These are phyloP conservation scores for Anthostomella pinea DNA, from an alignment of 2,329 filamentous ascomycete genomes.

Conservation along the genomic window DNA sequence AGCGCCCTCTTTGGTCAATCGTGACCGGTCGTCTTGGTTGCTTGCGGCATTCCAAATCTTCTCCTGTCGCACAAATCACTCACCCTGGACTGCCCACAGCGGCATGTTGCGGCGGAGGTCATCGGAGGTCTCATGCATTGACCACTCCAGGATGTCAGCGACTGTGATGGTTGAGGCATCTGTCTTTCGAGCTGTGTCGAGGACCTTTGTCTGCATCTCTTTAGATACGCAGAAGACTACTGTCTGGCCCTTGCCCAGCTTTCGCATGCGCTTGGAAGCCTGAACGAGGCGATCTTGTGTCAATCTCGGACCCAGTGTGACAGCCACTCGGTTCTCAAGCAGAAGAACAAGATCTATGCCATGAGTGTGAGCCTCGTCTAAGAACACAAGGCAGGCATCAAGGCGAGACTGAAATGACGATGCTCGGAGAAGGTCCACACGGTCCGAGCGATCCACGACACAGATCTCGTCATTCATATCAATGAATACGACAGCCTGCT, in stretches of 20 bases:
- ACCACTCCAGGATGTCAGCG: conserved; percentile 57
- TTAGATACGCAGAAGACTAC: too few species aligned
- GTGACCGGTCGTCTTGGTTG: background rate
- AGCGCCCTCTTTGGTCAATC: conserved; percentile 31
- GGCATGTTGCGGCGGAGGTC: conserved; percentile 49
- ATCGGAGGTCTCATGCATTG: conserved; percentile 53
- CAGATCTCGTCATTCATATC: conserved; percentile 41
- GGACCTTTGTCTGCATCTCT: too few species aligned
- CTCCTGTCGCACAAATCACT: conserved; percentile 44
- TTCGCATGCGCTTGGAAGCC: too few species aligned
- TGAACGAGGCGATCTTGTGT: conserved; percentile 62
- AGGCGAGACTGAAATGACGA: too few species aligned
- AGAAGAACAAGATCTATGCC: conserved; percentile 60
- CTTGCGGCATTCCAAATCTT: conserved; percentile 33
- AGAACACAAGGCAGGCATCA: conserved; percentile 50
- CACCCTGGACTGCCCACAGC: conserved; percentile 61
- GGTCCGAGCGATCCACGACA: conserved; percentile 42
- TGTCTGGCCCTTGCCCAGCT: too few species aligned
- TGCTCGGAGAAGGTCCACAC: too few species aligned
- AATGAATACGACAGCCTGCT: conserved; percentile 53
- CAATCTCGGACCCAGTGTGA: conserved; percentile 54
- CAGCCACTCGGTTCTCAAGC: conserved; percentile 41
- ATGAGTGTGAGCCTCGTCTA: conserved; percentile 58
- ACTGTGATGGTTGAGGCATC: conserved; percentile 38
- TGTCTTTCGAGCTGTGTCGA: background rate